Conservation (phyloP, 2,329 filamentous ascomycete species). For the Diaporthe destruens region DNA sequence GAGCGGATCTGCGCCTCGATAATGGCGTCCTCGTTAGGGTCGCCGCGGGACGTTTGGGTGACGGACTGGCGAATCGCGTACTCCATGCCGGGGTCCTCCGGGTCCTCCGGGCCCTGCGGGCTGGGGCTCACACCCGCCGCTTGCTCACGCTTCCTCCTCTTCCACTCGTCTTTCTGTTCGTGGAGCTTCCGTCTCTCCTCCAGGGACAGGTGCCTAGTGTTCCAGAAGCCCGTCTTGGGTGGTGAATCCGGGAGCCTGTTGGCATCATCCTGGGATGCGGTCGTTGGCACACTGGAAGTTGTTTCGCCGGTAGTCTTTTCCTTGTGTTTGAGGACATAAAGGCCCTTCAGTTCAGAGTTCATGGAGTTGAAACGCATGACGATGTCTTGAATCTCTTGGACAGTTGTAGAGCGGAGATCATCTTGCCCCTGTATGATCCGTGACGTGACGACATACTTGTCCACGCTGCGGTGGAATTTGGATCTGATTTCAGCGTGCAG, state of each 20-base stretch:
- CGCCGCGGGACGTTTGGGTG: slow-evolving; percentile 75
- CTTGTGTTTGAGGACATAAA: slow-evolving; percentile 66
- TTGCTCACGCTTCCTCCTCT: slow-evolving; percentile 49
- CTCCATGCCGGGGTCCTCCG: slow-evolving; percentile 74
- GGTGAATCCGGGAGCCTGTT: slow-evolving; percentile 37
- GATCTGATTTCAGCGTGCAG: slow-evolving; percentile 83
- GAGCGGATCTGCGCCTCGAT: slow-evolving; percentile 81
- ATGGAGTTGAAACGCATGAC: slow-evolving; percentile 73
- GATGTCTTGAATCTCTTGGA: slow-evolving; percentile 73
- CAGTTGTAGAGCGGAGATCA: slow-evolving; percentile 67
- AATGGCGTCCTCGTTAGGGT: slow-evolving; percentile 75
- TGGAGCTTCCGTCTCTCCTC: slow-evolving; percentile 66
- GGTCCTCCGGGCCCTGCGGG: slow-evolving; percentile 14
- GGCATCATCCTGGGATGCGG: slow-evolving; percentile 16
- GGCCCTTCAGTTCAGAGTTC: slow-evolving; percentile 70
- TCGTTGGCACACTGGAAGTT: slow-evolving; percentile 44
- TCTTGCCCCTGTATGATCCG: slow-evolving; percentile 81
- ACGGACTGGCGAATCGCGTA: slow-evolving; percentile 79
- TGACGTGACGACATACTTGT: slow-evolving; percentile 84
- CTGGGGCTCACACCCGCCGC: slow-evolving; percentile 29
- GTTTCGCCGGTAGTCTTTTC: slow-evolving; percentile 54
- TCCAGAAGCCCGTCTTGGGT: slow-evolving; percentile 61
- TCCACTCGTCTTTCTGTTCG: slow-evolving; percentile 60
- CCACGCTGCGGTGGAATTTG: slow-evolving; percentile 75
- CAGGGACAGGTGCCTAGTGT: slow-evolving; percentile 61